These are phyloP conservation scores for Fomitopsis serialis DNA, from an alignment of 768 basidiomycete genomes.

Conservation along the genomic window DNA sequence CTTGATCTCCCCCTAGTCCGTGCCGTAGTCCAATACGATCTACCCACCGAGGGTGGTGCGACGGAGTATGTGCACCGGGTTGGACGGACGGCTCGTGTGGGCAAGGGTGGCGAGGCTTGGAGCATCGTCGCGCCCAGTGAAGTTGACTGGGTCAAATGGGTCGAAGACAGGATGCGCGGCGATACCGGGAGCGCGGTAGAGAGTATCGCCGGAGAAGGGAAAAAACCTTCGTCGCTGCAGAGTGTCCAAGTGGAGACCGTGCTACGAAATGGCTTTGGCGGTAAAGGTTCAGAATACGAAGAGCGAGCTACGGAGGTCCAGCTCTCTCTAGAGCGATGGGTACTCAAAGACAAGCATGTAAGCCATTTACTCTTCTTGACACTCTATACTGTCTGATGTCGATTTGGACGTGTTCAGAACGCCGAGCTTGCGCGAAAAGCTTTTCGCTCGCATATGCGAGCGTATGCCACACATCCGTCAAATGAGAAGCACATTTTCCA, in stretches of 20 bases:
- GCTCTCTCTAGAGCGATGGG: conserved; percentile 93
- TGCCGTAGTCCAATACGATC: conserved; percentile 92
- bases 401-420: conserved; percentile 45
- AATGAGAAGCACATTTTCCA: conserved; percentile 97
- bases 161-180: conserved; percentile 75
- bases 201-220: conserved; percentile 14
- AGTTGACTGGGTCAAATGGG: conserved; percentile 86
- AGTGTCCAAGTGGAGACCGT: conserved; percentile 65
- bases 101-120: conserved; percentile 95
- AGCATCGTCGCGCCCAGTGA: conserved; percentile 86
- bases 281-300: conserved; percentile 76
- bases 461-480: conserved; percentile 94
- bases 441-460: conserved; percentile 88
- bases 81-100: conserved; percentile 94
- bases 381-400: background rate
- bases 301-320: conserved; percentile 93
- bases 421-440: conserved; percentile 74
- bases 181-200: conserved; percentile 25
- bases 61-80: conserved; percentile 97
- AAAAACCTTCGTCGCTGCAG: conserved; percentile 43
- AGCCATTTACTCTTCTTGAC: conserved; percentile 16
- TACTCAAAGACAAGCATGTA: conserved; percentile 67
- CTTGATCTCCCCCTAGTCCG: conserved; percentile 92
- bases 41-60: conserved; percentile 94
- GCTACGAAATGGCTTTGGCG: conserved; percentile 80